Conservation (phyloP, 2,329 filamentous ascomycete genomes). For the Aspergillus oerlinghausenensis region DNA sequence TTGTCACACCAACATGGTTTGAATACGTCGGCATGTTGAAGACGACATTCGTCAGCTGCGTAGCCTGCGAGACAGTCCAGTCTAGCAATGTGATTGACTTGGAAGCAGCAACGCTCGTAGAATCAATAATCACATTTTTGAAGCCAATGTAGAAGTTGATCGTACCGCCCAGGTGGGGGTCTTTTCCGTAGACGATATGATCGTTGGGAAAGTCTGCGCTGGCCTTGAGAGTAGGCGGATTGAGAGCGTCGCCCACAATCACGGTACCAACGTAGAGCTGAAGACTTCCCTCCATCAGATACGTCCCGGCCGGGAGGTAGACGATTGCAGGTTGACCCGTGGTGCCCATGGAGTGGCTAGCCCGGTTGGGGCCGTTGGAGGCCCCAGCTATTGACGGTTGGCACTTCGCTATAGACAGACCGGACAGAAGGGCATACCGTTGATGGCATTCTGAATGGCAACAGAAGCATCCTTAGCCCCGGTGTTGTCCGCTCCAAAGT, state of each 20-base stretch:
- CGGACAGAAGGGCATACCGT: conserved; percentile 13
- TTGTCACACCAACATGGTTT: conserved; percentile 32
- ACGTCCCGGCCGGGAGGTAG: conserved; percentile 28
- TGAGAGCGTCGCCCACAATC: conserved; percentile 34
- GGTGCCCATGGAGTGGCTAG: conserved; percentile 23
- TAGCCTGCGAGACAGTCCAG: conserved; percentile 38
- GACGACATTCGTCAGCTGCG: conserved; percentile 34
- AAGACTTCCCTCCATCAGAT: conserved; percentile 20
- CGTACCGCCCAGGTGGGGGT: conserved; percentile 25
- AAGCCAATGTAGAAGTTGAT: conserved; percentile 36
- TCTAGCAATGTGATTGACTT: conserved; percentile 30
- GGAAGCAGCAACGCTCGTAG: conserved; percentile 23
- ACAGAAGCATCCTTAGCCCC: conserved; percentile 24
- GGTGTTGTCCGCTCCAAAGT: conserved; percentile 33
- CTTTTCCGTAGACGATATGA: conserved; percentile 51
- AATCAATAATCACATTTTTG: conserved; percentile 38
- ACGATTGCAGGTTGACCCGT: conserved; percentile 28
- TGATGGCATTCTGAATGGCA: conserved; percentile 28
- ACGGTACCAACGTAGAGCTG: conserved; percentile 32
- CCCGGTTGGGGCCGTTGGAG: conserved; percentile 20
- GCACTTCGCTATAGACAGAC: background rate
- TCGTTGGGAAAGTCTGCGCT: conserved; percentile 48
- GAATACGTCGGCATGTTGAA: conserved; percentile 33
- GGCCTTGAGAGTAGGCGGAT: conserved; percentile 50
- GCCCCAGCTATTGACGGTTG: conserved; percentile 16